Evolutionary conservation across 2,329 filamentous ascomycete genomes (phyloP), one percentile per base, ranked within the genome.

Genomic region (Graphilbum sp.): DNA sequence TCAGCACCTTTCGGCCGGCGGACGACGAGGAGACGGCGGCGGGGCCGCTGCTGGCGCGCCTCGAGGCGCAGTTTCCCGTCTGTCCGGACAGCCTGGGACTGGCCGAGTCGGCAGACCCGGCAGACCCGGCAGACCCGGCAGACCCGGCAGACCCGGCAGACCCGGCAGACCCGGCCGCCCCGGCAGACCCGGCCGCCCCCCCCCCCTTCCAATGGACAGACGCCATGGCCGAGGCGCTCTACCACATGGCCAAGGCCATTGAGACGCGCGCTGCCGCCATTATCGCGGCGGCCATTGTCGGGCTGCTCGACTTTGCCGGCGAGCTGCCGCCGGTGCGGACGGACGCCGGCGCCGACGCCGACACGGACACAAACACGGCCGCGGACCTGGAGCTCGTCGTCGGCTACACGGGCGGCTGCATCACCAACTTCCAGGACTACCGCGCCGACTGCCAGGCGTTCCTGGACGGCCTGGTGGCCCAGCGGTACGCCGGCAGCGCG

Each of bases 401-500:
- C 18, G 82, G 81, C 1, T 87, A 84, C 51, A 85, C 82, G 0
- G 82, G 82, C 24, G 79, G 80, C 7, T 85, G 81, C 50, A 87
- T 87, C 42, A 71, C 75, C n/a, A 74, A 82, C 49, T 85, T 85
- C 49, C 80, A 82, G 35, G 69, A 80, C 47, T 86, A 83, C 55
- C 62, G 82, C 32, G 57, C 62, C 33, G 77, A 79, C 48, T 84
- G 78, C 45, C 79, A 86, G 53, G 50, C 57, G 13, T 80, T 80
- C 50, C 64, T 87, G 36, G 74, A 84, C 48, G 52, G 56, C 18
- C 58, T 74, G 11, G 47, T 74, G 37, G 46, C 49, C 15, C 44
- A 51, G 21, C 62, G 65, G 36, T 63, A 62, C 37, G 52, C 51
- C 4, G 43, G 47, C 1, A 20, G 42, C 9, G 17, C 53, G 3